Conservation (phyloP, 768 basidiomycete genomes). For the Hebeloma cylindrosporum region DNA sequence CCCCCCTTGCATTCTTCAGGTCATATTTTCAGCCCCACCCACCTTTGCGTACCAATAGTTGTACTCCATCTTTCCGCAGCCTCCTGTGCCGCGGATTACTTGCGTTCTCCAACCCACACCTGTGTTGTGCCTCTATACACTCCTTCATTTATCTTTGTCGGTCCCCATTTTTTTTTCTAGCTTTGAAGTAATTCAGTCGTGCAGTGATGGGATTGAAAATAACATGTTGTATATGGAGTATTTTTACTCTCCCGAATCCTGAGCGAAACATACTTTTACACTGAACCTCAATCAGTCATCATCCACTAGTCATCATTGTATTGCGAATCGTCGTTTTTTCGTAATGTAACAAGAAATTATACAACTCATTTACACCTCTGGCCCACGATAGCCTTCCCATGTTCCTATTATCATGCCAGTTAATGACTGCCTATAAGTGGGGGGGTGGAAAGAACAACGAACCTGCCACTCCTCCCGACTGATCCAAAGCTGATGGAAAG, state of each 20-base stretch:
- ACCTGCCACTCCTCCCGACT: constrained; percentile 93
- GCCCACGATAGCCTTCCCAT: constrained; percentile 78
- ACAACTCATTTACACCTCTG: constrained; percentile 78
- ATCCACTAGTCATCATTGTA: too few relatives aligned
- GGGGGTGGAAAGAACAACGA: constrained; percentile 22
- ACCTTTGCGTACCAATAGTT: constrained; percentile 14
- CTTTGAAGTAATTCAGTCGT: constrained; percentile 16
- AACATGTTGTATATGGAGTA: constrained; percentile 22
- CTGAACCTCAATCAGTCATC: too few relatives aligned
- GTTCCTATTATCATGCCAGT: constrained; percentile 50
- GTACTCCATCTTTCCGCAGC: constrained; percentile 15
- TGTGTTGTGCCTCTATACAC: constrained; percentile 26
- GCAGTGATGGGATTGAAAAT: constrained; percentile 12
- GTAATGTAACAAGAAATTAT: constrained; percentile 5
- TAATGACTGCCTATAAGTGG: not conserved
- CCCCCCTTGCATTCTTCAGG: constrained; percentile 6
- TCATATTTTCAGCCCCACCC: constrained; percentile 8
- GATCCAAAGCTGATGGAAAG: constrained; percentile 98
- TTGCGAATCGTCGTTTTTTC: constrained; percentile 4
- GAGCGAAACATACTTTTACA: too few relatives aligned
- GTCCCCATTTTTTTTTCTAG: constrained; percentile 10
- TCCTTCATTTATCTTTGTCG: constrained; percentile 21
- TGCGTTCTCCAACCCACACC: constrained; percentile 13
- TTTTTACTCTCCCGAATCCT: not conserved
- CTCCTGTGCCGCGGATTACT: constrained; percentile 13